Evolutionary conservation across 2,329 filamentous ascomycete genomes (phyloP), one percentile per base, ranked within the genome.

Genomic region (Alternaria brassicae): DNA sequence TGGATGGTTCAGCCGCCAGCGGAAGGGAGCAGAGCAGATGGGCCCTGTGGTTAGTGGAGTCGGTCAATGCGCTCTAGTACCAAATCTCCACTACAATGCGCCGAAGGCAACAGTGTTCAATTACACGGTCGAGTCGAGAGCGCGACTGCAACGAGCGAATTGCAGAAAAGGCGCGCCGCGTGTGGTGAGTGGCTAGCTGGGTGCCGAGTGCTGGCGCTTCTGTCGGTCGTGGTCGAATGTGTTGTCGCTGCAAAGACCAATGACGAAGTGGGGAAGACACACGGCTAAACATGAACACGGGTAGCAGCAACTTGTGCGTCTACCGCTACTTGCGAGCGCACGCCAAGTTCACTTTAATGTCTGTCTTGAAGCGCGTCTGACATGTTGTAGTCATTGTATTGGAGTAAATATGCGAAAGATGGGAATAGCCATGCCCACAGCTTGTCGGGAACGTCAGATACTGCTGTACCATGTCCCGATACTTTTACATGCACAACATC

Each of bases 31-130:
- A 45, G 51, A 53, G 47, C 42, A 56, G 48, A 36, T 50, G 48
- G 48, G 32, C 48, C 42, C 34, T 44, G 45, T 56, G 58, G 63
- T 54, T 58, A 66, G 67, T 65, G 63, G 66, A 67, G 66, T 62
- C 65, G 70, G 72, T 73, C 68, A 69, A 74, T 72, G 73, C 73
- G 73, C 66, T 69, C 58, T 49, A 58, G 53, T 45, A 37, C 36
- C 62, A 56, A 61, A 59, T 56, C 48, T 67, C 61, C 62, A 53
- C 58, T 56, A 60, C 66, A 72, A 71, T 66, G 65, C 64, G 54
- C 63, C 56, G 60, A 48, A 58, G 56, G 56, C 47, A 58, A 60
- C 56, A 65, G 53, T 56, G 61, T 60, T 62, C 60, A 56, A 63
- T 61, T 60, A 45, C 60, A 63, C 61, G 49, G 55, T 63, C 65